Percentiles rank a stretch among this genome's conserved stretches.
Evolutionary conservation across 192 early-diverging fungal species (phyloP).

Genomic region (Chytriomyces hyalinus): DNA sequence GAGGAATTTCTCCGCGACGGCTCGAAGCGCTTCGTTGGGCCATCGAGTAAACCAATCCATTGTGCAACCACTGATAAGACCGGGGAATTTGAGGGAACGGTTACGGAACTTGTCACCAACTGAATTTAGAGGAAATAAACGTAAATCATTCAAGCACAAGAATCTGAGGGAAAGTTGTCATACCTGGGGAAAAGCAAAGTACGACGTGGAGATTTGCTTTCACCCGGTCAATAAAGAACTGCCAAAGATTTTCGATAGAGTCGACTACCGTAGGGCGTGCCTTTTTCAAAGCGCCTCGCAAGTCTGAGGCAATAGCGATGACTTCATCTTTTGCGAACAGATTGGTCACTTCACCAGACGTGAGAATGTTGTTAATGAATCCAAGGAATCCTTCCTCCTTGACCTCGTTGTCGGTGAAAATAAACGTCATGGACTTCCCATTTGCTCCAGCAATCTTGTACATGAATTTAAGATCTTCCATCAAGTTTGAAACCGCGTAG

Average conservation of each 20-base stretch:
- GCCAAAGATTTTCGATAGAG: constrained; percentile 69
- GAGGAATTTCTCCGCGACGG: constrained; percentile 67
- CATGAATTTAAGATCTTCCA: constrained; percentile 74
- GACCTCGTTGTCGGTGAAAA: constrained; percentile 72
- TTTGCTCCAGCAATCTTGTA: constrained; percentile 67
- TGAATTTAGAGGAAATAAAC: constrained; percentile 13
- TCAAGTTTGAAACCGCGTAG: constrained; percentile 62
- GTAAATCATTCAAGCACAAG: constrained; percentile 66
- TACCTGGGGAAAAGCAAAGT: constrained; percentile 67
- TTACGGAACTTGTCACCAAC: constrained; percentile 72
- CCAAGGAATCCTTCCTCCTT: constrained; percentile 70
- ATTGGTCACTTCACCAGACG: constrained; percentile 69
- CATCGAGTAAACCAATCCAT: constrained; percentile 72
- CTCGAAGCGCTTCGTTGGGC: constrained; percentile 61
- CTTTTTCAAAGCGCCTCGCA: constrained; percentile 64
- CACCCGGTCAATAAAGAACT: constrained; percentile 72
- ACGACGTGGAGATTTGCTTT: constrained; percentile 70
- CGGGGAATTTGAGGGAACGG: constrained; percentile 70
- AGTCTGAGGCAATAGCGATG: constrained; percentile 60
- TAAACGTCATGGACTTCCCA: constrained; percentile 65
- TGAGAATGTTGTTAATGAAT: constrained; percentile 70
- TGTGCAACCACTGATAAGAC: constrained; percentile 64
- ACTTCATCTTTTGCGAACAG: constrained; percentile 71
- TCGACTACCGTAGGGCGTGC: constrained; percentile 62
- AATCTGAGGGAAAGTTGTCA: constrained; percentile 69